phyloP scores from a whole-genome alignment of 1,284 basidiomycete genomes.

The Mycena sp. region DNA sequence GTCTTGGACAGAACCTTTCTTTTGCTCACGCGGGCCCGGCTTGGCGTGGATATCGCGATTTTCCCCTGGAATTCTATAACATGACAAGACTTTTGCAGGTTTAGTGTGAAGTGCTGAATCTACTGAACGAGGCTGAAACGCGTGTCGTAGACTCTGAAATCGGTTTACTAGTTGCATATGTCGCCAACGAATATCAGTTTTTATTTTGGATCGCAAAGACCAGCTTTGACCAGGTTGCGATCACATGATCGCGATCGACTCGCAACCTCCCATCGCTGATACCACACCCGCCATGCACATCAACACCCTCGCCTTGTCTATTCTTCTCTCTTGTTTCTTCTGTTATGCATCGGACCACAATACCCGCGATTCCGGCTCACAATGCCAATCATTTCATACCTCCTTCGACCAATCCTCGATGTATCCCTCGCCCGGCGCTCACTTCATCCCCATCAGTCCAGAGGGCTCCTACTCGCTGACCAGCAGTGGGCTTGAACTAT shows the following conservation, averaged over 20 bases:
- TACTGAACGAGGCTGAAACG: too few species aligned
- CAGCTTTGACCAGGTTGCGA: background rate
- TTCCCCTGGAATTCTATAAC: too few species aligned
- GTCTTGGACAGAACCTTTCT: too few species aligned
- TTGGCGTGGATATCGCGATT: too few species aligned
- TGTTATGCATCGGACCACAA: background rate
- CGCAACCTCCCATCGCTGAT: background rate
- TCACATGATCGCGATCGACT: background rate
- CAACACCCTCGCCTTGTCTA: background rate
- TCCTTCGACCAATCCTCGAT: conserved; percentile 11
- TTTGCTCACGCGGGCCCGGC: too few species aligned
- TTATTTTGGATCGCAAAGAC: too few species aligned
- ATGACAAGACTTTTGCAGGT: too few species aligned
- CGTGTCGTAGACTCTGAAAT: too few species aligned
- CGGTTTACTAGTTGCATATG: too few species aligned
- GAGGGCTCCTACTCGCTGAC: conserved; percentile 15
- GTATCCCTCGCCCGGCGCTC: background rate
- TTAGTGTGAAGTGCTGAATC: too few species aligned
- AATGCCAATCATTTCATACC: conserved; percentile 5
- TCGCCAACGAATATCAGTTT: too few species aligned
- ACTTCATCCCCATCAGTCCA: conserved; percentile 16
- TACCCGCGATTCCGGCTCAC: background rate
- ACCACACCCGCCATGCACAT: conserved; percentile 6
- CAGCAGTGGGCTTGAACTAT: conserved; percentile 43
- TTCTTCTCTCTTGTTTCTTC: background rate